Conservation (phyloP, 768 basidiomycete genomes). For the Panaeolus cyanescens region DNA sequence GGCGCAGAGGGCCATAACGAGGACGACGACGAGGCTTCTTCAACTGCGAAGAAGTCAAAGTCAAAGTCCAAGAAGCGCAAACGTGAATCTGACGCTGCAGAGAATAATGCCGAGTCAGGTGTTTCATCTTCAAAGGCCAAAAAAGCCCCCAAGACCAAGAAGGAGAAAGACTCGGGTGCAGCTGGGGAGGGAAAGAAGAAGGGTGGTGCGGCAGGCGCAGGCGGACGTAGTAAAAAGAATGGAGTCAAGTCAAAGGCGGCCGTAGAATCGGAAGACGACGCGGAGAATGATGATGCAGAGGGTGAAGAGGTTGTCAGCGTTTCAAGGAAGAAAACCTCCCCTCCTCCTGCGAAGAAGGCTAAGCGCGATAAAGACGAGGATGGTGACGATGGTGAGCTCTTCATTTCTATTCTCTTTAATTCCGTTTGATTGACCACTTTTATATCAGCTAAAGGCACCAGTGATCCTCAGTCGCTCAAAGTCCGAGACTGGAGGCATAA, state of each 20-base stretch:
- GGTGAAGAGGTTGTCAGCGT: constrained; percentile 44
- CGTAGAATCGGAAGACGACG: constrained; percentile 73
- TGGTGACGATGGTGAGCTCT: constrained; percentile 59
- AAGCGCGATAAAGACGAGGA: constrained; percentile 63
- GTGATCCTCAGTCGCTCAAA: constrained; percentile 64
- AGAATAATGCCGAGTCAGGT: constrained; percentile 68
- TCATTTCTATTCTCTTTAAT: background rate
- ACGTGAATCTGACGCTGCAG: constrained; percentile 54
- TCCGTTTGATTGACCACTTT: constrained; percentile 4
- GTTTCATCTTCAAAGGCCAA: constrained; percentile 31
- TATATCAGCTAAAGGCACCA: constrained; percentile 48
- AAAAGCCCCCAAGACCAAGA: constrained; percentile 32
- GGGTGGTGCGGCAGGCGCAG: constrained; percentile 7
- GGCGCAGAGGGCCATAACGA: constrained; percentile 36
- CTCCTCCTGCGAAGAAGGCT: constrained; percentile 66
- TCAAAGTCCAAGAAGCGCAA: constrained; percentile 50
- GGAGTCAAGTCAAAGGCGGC: constrained; percentile 49
- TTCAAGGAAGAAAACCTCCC: constrained; percentile 53
- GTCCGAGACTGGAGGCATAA: constrained; percentile 93
- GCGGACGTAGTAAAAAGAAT: constrained; percentile 33
- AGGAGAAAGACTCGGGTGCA: constrained; percentile 31
- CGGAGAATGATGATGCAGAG: constrained; percentile 47
- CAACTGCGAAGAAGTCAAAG: constrained; percentile 36
- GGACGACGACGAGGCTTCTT: constrained; percentile 31
- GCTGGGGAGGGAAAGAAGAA: constrained; percentile 20